A percentile compares a stretch with the other conserved stretches of the same genome.
Conservation (phyloP, 2,329 filamentous ascomycete species). For the Ascochyta koolunga region DNA sequence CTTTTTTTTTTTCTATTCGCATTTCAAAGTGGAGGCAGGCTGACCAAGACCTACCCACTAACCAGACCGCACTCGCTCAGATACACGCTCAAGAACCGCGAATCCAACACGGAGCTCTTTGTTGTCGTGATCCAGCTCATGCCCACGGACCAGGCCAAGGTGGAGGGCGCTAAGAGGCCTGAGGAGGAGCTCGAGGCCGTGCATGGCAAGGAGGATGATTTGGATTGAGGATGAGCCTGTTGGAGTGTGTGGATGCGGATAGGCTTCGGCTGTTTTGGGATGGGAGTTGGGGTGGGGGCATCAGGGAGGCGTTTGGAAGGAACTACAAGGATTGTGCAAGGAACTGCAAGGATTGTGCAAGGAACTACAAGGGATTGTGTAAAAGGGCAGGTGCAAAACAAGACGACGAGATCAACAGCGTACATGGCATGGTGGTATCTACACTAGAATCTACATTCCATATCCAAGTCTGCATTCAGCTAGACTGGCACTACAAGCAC, state of each 20-base stretch:
- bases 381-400: too few relatives aligned
- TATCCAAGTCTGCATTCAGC: too few relatives aligned
- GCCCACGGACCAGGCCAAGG: slow-evolving; percentile 63
- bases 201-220: slow-evolving; percentile 26
- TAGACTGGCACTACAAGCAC: too few relatives aligned
- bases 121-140: slow-evolving; percentile 82
- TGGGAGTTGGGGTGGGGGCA: too few relatives aligned
- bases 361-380: too few relatives aligned
- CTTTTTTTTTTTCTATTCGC: not conserved
- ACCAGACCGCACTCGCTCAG: slow-evolving; percentile 80
- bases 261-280: not conserved
- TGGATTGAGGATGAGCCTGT: slow-evolving; percentile 31
- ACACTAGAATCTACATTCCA: too few relatives aligned
- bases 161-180: slow-evolving; percentile 27
- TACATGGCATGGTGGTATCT: too few relatives aligned
- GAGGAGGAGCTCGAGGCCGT: slow-evolving; percentile 34
- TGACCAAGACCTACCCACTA: slow-evolving; percentile 31
- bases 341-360: too few relatives aligned
- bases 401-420: too few relatives aligned
- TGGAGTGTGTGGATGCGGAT: not conserved
- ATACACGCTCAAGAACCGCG: slow-evolving; percentile 86
- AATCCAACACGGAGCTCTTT: slow-evolving; percentile 76
- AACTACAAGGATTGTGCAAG: too few relatives aligned
- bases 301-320: too few relatives aligned
- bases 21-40: slow-evolving; percentile 1